These are phyloP conservation scores for Rhizopus sp. DNA, from an alignment of 371 early-diverging fungal species.

Conservation along the genomic window DNA sequence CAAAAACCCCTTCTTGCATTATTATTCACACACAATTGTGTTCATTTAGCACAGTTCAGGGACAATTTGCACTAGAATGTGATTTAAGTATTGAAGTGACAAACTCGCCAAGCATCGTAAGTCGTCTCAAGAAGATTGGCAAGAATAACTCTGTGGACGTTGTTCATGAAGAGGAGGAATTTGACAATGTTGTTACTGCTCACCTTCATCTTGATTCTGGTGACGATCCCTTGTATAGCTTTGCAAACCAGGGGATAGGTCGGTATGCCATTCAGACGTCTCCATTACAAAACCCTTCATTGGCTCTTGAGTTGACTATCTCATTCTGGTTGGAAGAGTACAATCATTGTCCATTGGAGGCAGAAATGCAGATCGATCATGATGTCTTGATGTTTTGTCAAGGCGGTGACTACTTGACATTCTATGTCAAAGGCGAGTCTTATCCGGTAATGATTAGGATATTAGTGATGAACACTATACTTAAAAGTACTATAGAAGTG, in stretches of 20 bases:
- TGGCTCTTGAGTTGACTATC: constrained; percentile 17
- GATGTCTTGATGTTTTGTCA: constrained; percentile 18
- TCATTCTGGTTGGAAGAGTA: constrained; percentile 16
- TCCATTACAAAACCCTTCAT: neutral
- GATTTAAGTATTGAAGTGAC: constrained; percentile 8
- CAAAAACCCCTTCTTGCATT: too few relatives aligned
- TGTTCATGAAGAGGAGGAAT: neutral
- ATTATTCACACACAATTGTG: neutral
- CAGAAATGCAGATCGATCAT: constrained; percentile 17
- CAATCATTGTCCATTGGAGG: neutral
- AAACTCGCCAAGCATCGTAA: constrained; percentile 2
- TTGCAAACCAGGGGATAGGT: constrained; percentile 24
- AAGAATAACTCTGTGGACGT: neutral
- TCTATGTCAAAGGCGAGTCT: constrained; percentile 30
- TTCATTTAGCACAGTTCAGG: constrained; percentile 13
- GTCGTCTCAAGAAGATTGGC: constrained; percentile 5
- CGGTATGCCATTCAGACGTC: constrained; percentile 19
- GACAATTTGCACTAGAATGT: constrained; percentile 21
- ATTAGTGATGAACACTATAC: neutral
- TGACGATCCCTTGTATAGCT: constrained; percentile 11
- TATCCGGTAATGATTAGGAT: constrained; percentile 31
- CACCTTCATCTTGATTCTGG: constrained; percentile 22
- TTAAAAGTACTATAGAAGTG: constrained; percentile 7
- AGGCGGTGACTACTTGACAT: constrained; percentile 35
- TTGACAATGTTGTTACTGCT: neutral